phyloP scores from a whole-genome alignment of 2,329 filamentous ascomycete genomes.

The Tolypocladium sp. region DNA sequence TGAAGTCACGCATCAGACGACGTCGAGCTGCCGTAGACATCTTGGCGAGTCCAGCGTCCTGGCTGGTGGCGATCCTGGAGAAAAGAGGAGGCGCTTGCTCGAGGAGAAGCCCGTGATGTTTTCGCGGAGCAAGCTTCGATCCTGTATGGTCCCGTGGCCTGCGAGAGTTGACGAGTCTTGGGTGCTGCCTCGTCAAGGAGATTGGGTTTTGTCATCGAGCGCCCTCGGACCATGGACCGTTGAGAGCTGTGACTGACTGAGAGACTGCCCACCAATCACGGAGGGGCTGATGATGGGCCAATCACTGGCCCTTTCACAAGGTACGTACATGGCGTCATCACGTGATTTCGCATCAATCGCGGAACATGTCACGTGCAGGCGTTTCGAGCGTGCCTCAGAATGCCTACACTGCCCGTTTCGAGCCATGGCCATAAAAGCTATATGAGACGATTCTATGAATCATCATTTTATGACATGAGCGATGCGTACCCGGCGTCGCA shows the following conservation, averaged over 20 bases:
- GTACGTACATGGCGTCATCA: neutral
- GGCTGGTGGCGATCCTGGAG: slow-evolving; percentile 3
- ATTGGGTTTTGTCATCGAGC: neutral
- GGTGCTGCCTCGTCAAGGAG: neutral
- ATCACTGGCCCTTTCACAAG: neutral
- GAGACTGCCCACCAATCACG: slow-evolving; percentile 12
- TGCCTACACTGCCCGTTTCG: neutral
- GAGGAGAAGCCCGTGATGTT: neutral
- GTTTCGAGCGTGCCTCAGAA: neutral
- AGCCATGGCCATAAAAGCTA: no score
- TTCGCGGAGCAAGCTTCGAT: neutral
- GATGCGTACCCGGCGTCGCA: neutral
- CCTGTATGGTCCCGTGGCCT: neutral
- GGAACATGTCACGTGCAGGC: neutral
- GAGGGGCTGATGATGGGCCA: slow-evolving; percentile 1
- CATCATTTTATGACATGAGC: no score
- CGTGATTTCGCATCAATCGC: slow-evolving; percentile 1
- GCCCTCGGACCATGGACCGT: neutral
- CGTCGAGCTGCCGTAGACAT: slow-evolving; percentile 90
- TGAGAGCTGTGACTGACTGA: neutral
- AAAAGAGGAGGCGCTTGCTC: neutral
- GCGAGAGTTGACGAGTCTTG: neutral
- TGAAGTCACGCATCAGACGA: slow-evolving; percentile 98
- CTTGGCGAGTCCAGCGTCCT: slow-evolving; percentile 7
- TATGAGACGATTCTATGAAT: neutral